These are phyloP conservation scores for Cicer pinnatifidum DNA, from an alignment of 306 rosid genomes.

Conservation along the genomic window DNA sequence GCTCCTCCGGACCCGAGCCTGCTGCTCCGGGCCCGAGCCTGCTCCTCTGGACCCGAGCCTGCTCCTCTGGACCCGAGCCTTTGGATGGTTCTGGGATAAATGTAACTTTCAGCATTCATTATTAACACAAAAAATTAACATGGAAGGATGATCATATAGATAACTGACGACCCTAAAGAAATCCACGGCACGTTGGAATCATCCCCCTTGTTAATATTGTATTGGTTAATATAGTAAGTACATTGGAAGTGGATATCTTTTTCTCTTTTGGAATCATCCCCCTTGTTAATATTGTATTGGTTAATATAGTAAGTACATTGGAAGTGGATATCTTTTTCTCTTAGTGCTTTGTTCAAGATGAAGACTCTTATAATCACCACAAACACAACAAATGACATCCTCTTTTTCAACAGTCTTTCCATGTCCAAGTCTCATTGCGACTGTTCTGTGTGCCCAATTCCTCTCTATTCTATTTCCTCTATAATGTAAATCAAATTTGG, in stretches of 20 bases:
- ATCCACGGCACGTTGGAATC: slow-evolving; percentile 8
- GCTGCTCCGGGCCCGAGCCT: too few relatives aligned
- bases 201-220: neutral
- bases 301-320: neutral
- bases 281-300: neutral
- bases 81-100: slow-evolving; percentile 43
- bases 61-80: neutral
- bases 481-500: too few relatives aligned
- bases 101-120: slow-evolving; percentile 34
- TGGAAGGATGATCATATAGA: slow-evolving; percentile 23
- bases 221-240: neutral
- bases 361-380: slow-evolving; percentile 36
- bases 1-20: too few relatives aligned
- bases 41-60: too few relatives aligned
- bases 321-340: slow-evolving; percentile 18
- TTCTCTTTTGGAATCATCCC: slow-evolving; percentile 7
- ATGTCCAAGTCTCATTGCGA: neutral
- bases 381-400: slow-evolving; percentile 33
- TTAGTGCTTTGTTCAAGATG: neutral
- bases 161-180: neutral
- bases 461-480: neutral
- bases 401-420: neutral
- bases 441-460: slow-evolving; percentile 26
- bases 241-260: slow-evolving; percentile 6
- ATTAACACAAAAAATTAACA: slow-evolving; percentile 26